Base-by-base conservation (phyloP, 2,329 filamentous ascomycete genomes). In the Colletotrichum spinosum region DNA sequence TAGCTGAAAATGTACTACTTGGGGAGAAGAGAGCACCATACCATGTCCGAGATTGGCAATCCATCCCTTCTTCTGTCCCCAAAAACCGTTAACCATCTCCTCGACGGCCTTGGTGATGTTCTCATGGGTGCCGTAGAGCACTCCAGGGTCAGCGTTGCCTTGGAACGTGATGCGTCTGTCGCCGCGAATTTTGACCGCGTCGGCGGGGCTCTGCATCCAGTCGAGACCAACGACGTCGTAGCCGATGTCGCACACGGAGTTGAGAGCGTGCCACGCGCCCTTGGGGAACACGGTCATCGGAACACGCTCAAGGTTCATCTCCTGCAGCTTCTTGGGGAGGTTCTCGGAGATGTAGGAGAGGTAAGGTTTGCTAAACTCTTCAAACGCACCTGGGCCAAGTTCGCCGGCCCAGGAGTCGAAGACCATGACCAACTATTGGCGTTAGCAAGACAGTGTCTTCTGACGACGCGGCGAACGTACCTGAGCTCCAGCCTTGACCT, bases 241-340 rank as follows among this genome's bases (percentile, higher is more conserved):
- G 45, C 94, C 94, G 13, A 94, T 87, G 73, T 94, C 83, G 81
- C 94, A 97, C 17, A 96, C 87, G 38, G 92, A 89, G 71, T 97
- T 92, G 53, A 99, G 84, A 4, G 94, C 93, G 78, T 97, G 96
- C 92, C 96, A 98, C 10, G 96, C 95, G 10, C 96, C 96, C 83
- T 99, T 99, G 41, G 96, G 94, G 78, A 99, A 99, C 33, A 98
- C 94, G 6, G 94, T 97, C 94, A 98, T 97, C 3, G 96, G 96
- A 3, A 99, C 95, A 10, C 83, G 84, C 63, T 94, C 92, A 56
- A 95, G 80, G 0, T 90, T 89, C 74, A 97, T 84, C 75, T 92
- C 91, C 71, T 86, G 82, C 62, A 98, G 81, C 67, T 88, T 89
- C 71, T 83, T 84, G 1, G 95, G 95, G 4, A 99, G 85, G 70